Base-by-base conservation (phyloP, 345 rosid species). In the Gossypium thurberi region DNA sequence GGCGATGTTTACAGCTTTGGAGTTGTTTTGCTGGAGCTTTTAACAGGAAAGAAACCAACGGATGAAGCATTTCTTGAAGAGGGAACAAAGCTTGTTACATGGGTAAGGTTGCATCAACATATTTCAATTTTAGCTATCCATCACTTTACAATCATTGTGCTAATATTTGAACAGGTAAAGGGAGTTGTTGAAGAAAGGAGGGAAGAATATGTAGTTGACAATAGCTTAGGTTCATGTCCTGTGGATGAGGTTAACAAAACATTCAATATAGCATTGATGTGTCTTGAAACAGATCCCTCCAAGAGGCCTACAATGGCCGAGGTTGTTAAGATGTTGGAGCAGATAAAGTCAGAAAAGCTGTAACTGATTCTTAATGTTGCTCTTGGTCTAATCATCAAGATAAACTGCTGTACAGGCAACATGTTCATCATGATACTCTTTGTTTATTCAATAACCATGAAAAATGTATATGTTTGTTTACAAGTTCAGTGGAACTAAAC, bases 1-100 rank as follows among this genome's bases (percentile, higher is more conserved):
- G 96, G 89, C 42, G 97, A 91, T 82, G 89, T 94, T 50, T 94
- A 89, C 72, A 91, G 97, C 80, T 91, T 84, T 8, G 93, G 98
- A 7, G 96, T 90, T 61, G 87, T 94, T 48, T 77, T 91, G 63
- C 78, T 94, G 1, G 96, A 94, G 84, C 86, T 90, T 71, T 74
- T 91, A 69, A 88, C 97, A 0, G 93, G 93, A 51, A 91, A 83
- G 80, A 90, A 79, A 77, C 93, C 93, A 1, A 84, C 86, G 13
- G 97, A 90, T 79, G 95, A 91, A 82, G 77, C 82, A n/a, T 90
- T 91, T 71, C 67, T 87, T 8, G 93, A 94, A 84, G 93, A 88
- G 72, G 94, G 96, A 75, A 90, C 94, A 63, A 94, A 90, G 80
- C 93, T 90, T 70, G 96, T 89, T 40, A 87, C 97, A 60, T 91